Evolutionary conservation across 73 alveolate species (phyloP).

Genomic region (Paramecium sonneborni): DNA sequence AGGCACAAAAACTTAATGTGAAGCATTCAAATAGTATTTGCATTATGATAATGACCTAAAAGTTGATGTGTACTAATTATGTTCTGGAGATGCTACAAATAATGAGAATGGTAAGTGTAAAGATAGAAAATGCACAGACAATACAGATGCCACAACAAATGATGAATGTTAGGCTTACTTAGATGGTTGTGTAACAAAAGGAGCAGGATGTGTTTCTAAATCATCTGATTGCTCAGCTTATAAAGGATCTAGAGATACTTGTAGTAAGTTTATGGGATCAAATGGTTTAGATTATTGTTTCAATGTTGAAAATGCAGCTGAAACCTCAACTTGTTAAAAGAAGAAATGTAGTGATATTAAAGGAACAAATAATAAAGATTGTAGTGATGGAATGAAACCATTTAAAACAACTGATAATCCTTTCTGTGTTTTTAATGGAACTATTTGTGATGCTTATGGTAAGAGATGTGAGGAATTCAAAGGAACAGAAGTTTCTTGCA

Average conservation of each 20-base stretch:
- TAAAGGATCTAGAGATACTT: background rate
- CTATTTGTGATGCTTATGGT: background rate
- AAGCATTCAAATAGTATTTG: background rate
- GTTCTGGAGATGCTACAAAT: background rate
- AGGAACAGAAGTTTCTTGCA: background rate
- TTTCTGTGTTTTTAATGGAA: background rate
- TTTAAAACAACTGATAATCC: background rate
- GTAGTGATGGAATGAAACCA: slow-evolving; percentile 37
- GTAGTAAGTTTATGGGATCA: background rate
- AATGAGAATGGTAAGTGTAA: background rate
- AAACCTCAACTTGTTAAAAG: background rate
- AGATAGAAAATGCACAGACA: slow-evolving; percentile 6
- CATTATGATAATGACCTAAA: background rate
- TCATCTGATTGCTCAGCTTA: slow-evolving; percentile 12
- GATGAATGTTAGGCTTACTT: background rate
- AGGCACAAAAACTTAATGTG: background rate
- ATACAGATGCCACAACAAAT: background rate
- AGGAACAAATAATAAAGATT: background rate
- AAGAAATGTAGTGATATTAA: background rate
- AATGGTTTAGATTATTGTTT: background rate
- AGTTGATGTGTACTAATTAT: background rate
- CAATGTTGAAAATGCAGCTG: background rate
- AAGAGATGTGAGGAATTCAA: background rate
- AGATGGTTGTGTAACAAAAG: slow-evolving; percentile 32
- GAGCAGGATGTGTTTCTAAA: slow-evolving; percentile 11